phyloP scores from a whole-genome alignment of 2,329 filamentous ascomycete species.

The Talaromyces sp. region DNA sequence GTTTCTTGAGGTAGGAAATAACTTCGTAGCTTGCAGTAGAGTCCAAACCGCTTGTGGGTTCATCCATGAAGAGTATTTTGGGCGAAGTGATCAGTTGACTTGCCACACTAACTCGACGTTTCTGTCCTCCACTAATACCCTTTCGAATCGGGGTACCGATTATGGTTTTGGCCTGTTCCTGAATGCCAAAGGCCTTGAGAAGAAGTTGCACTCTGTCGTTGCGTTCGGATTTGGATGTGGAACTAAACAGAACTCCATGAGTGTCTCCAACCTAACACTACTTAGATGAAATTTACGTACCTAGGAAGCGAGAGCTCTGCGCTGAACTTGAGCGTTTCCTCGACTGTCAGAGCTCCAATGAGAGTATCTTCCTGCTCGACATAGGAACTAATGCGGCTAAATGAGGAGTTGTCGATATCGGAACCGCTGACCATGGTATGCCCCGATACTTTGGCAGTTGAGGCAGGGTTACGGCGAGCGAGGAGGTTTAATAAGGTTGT shows the following conservation, averaged over 20 bases:
- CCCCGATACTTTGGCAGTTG: constrained; percentile 51
- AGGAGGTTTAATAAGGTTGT: constrained; percentile 79
- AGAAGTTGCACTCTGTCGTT: constrained; percentile 60
- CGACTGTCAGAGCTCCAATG: constrained; percentile 72
- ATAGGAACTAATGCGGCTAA: constrained; percentile 66
- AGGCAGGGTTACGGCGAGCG: constrained; percentile 55
- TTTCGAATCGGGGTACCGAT: constrained; percentile 79
- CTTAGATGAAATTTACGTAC: constrained; percentile 31
- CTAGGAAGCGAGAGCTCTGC: constrained; percentile 60
- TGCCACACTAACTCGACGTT: constrained; percentile 72
- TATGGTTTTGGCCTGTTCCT: constrained; percentile 62
- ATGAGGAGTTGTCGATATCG: constrained; percentile 47
- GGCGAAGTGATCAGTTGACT: constrained; percentile 76
- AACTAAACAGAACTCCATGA: constrained; percentile 25
- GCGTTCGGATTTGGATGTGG: constrained; percentile 54
- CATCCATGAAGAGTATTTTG: constrained; percentile 75
- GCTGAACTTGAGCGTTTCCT: constrained; percentile 73
- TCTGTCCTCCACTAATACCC: constrained; percentile 80
- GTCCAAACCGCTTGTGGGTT: constrained; percentile 79
- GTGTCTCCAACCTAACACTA: background rate
- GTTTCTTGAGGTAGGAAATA: constrained; percentile 63
- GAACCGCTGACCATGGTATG: constrained; percentile 60
- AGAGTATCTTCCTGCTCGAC: constrained; percentile 86
- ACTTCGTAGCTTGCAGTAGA: constrained; percentile 72
- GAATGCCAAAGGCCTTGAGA: constrained; percentile 67